phyloP scores from a whole-genome alignment of 495 filamentous ascomycete genomes.

The Poronia punctata region DNA sequence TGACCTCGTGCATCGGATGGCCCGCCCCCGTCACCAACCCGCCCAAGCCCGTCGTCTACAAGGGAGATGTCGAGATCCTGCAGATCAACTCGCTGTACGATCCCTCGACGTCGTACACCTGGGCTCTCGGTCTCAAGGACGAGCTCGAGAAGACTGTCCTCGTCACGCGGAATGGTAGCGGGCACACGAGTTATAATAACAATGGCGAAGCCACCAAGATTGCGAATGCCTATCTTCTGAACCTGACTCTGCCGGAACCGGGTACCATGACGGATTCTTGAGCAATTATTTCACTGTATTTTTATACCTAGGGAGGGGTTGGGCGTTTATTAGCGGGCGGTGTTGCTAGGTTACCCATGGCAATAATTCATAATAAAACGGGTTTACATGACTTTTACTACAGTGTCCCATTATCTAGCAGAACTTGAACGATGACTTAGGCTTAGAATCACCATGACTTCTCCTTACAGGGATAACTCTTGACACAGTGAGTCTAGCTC shows the following conservation, averaged over 20 bases:
- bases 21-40: slow-evolving; percentile 27
- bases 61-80: slow-evolving; percentile 16
- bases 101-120: slow-evolving; percentile 28
- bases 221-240: slow-evolving; percentile 17
- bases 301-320: too few relatives aligned
- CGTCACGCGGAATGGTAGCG: slow-evolving; percentile 30
- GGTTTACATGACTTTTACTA: too few relatives aligned
- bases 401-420: too few relatives aligned
- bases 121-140: slow-evolving; percentile 26
- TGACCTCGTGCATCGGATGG: slow-evolving; percentile 33
- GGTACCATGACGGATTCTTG: slow-evolving; percentile 16
- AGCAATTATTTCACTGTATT: not conserved
- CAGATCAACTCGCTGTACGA: slow-evolving; percentile 31
- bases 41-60: slow-evolving; percentile 17
- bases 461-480: too few relatives aligned
- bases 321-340: too few relatives aligned
- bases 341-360: too few relatives aligned
- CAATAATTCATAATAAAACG: too few relatives aligned
- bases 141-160: slow-evolving; percentile 28
- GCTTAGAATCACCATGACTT: too few relatives aligned
- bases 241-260: slow-evolving; percentile 20
- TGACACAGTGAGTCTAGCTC: too few relatives aligned
- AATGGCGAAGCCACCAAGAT: slow-evolving; percentile 15
- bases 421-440: too few relatives aligned
- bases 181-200: slow-evolving; percentile 29